Evolutionary conservation across 208 protist genomes (phyloP), one percentile per base, ranked within the genome.

Genomic region (Leishmania martiniquensis): DNA sequence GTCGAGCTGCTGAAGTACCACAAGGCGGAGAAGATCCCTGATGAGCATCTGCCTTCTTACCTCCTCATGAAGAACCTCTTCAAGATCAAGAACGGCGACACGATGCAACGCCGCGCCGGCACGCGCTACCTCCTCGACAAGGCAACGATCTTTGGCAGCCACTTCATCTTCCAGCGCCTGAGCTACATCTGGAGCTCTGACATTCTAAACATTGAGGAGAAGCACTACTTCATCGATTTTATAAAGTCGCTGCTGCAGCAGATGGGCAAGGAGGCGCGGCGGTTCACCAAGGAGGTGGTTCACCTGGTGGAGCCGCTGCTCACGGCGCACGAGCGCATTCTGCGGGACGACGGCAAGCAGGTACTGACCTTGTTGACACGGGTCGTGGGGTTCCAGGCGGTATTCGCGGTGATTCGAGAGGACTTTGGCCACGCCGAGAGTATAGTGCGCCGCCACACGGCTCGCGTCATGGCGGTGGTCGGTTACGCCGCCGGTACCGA

Each of bases 51-150:
- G 20, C 98, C 98, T 32, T 98, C 99, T 47, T 94, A 99, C 65
- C 91, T 98, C 59, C 96, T 99, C 65, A 99, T 99, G 97, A 98
- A 98, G 81, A 95, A 99, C 62, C 89, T 99, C 22, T 97, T 99
- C 51, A 98, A 99, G 81, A 95, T 99, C 62, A 99, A 99, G 86
- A 99, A 99, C 90, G 99, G 99, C 69, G 99, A 98, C 54, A 97
- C 97, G 45, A 95, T 89, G 74, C 97, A 99, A 92, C 88, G 99
- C 20, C 99, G 99, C 83, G 82, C 89, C 66, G 98, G 98, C 32
- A 94, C 99, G 65, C 92, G 98, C 42, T 98, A 98, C 78, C 85
- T 99, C 15, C 99, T 99, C 5, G 98, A 99, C 68, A 99, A 99
- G 91, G 98, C 99, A 15, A 80, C 93, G 62, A 90, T 99, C 42